Evolutionary conservation across 345 rosid genomes (phyloP), one percentile per base, ranked within the genome.

Genomic region (Eutrema heterophyllum): DNA sequence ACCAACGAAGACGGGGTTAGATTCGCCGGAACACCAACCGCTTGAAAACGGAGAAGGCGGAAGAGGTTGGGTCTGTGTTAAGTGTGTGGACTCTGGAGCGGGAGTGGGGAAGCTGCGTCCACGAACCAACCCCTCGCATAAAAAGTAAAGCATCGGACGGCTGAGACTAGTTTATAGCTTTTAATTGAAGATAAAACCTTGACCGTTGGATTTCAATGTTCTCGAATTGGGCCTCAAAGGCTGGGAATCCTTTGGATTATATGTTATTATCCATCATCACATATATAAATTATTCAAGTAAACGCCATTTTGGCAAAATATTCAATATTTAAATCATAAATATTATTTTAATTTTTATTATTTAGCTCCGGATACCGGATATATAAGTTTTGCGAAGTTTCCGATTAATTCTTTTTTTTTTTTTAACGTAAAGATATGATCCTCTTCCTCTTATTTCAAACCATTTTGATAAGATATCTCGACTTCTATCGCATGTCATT

Each of bases 191-290:
- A 44, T 2, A 10, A 30, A 39, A 65, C 44, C 26, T 16, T 48
- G 45, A 50, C 68, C 73, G 73, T 74, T 67, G 73, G 78, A 74
- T 74, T 49, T 6, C 13, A 11, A 3, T 49, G 53, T 33, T 24
- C 14, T 9, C 11, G 0, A 5, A 59, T 50, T 74, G 78, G 78
- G 73, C 78, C 68, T 67, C 11, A 40, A 48, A 56, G 71, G 66
- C 77, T 41, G 6, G 36, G 0, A 43, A 29, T 62, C 40, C 24
- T 21, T 21, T 21, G 24, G 24, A 21, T 21, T 21, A 0, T 21
- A n/a, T n/a, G n/a, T 21, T 21, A 21, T 21, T 21, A 21, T 21
- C 24, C 24, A 21, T 21, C 24, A 21, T 21, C 24, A 21, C 24
- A 21, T 21, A 21, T 21, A 21, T 21, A 1, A 21, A 21, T 21